Evolutionary conservation across 1,139 yeast species (phyloP).

Genomic region (Suhomyces bolitotheri): DNA sequence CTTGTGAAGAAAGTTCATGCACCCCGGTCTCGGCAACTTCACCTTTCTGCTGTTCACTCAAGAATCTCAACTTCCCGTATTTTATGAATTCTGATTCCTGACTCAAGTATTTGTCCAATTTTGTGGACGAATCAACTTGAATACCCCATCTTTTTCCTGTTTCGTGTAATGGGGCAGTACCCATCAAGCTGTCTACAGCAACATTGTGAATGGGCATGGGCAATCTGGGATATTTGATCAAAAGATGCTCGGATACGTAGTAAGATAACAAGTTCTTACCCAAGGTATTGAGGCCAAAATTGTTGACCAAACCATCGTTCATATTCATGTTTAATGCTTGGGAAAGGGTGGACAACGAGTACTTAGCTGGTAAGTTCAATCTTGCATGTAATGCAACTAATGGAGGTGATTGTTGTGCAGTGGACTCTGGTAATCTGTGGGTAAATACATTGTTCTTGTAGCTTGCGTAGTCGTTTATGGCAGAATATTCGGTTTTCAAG

Average conservation of each 20-base stretch:
- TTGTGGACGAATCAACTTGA: slow-evolving; percentile 65
- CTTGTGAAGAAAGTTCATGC: slow-evolving; percentile 43
- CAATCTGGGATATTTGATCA: slow-evolving; percentile 81
- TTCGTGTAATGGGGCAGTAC: slow-evolving; percentile 59
- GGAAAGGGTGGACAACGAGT: slow-evolving; percentile 68
- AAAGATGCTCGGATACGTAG: slow-evolving; percentile 71
- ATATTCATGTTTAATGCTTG: slow-evolving; percentile 62
- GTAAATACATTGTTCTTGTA: slow-evolving; percentile 46
- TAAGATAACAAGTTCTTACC: slow-evolving; percentile 79
- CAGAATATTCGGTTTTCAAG: slow-evolving; percentile 33
- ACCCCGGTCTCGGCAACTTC: slow-evolving; percentile 52
- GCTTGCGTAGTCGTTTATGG: slow-evolving; percentile 41
- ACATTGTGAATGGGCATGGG: slow-evolving; percentile 77
- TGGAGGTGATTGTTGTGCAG: slow-evolving; percentile 63
- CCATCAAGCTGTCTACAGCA: slow-evolving; percentile 73
- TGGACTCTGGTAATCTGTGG: slow-evolving; percentile 50
- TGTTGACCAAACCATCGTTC: slow-evolving; percentile 58
- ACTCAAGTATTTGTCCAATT: slow-evolving; percentile 66
- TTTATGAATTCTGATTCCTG: slow-evolving; percentile 66
- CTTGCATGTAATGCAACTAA: slow-evolving; percentile 81
- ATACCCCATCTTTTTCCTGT: slow-evolving; percentile 87
- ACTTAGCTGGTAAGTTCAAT: slow-evolving; percentile 57
- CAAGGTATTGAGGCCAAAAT: slow-evolving; percentile 75
- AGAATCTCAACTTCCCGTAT: slow-evolving; percentile 65
- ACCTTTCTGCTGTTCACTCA: slow-evolving; percentile 34